These are phyloP conservation scores for Termitomyces sp. DNA, from an alignment of 768 basidiomycete species.

Conservation along the genomic window DNA sequence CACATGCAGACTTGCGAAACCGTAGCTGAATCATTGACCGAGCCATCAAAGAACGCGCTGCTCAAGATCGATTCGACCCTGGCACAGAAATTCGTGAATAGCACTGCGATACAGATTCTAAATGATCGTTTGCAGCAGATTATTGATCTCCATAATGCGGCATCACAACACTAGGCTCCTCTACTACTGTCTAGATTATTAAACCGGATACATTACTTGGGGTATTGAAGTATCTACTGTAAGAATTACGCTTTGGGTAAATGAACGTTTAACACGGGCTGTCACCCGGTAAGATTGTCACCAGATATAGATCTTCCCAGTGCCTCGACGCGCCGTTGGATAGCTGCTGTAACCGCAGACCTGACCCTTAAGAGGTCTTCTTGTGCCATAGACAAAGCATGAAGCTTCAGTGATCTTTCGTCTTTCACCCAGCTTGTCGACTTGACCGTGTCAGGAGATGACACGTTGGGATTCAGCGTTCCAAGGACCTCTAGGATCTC, in stretches of 20 bases:
- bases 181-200: conserved; percentile 1
- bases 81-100: not conserved
- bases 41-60: conserved; percentile 8
- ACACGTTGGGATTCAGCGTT: not conserved
- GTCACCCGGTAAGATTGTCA: conserved; percentile 19
- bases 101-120: conserved; percentile 6
- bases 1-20: conserved; percentile 23
- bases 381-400: not conserved
- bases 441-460: conserved; percentile 6
- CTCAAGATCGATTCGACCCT: not conserved
- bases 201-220: not conserved
- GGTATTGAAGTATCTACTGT: conserved; percentile 4
- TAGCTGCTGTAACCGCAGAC: conserved; percentile 48
- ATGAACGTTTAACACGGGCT: not conserved
- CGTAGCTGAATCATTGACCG: conserved; percentile 11
- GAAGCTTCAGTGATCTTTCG: not conserved
- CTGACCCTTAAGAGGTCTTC: conserved; percentile 37
- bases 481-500: conserved; percentile 25
- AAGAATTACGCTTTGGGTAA: not conserved
- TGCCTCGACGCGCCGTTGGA: conserved; percentile 51
- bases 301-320: conserved; percentile 52
- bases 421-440: conserved; percentile 22
- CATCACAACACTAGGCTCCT: not conserved
- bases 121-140: conserved; percentile 15
- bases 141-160: conserved; percentile 14